These are phyloP conservation scores for Saturnispora sekii DNA, from an alignment of 805 yeast genomes.

Conservation along the genomic window DNA sequence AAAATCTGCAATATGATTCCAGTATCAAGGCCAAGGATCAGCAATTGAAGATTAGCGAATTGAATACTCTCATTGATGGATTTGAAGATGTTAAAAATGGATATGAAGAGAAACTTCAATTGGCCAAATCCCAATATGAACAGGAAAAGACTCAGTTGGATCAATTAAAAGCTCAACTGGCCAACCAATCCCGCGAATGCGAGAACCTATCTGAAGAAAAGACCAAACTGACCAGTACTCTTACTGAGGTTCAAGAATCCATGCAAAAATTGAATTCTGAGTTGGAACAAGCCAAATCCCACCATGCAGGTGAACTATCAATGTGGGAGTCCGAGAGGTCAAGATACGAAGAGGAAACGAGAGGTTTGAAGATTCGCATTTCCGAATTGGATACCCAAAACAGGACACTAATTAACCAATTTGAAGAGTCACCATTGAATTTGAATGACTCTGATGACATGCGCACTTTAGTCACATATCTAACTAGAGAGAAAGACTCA, in stretches of 20 bases:
- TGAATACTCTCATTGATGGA: constrained; percentile 18
- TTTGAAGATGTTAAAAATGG: constrained; percentile 21
- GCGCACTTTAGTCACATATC: constrained; percentile 46
- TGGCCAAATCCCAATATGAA: constrained; percentile 26
- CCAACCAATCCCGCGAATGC: constrained; percentile 13
- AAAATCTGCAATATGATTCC: constrained; percentile 10
- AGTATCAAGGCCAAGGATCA: constrained; percentile 8
- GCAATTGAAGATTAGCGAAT: constrained; percentile 17
- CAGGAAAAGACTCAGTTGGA: constrained; percentile 17
- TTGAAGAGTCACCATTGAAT: constrained; percentile 30
- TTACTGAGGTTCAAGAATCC: too few relatives aligned
- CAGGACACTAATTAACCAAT: constrained; percentile 54
- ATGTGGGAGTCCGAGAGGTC: constrained; percentile 38
- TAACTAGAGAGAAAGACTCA: constrained; percentile 70
- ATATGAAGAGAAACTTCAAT: constrained; percentile 24
- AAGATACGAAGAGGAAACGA: constrained; percentile 38
- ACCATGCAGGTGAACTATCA: constrained; percentile 29
- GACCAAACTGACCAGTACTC: constrained; percentile 12
- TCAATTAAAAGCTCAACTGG: constrained; percentile 16
- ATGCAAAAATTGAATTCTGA: constrained; percentile 8
- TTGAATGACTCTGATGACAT: constrained; percentile 25
- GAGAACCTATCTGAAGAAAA: too few relatives aligned
- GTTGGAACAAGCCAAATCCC: constrained; percentile 26
- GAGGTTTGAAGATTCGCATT: constrained; percentile 33
- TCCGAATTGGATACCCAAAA: constrained; percentile 61